A percentile compares a stretch with the other conserved stretches of the same genome.
These are phyloP conservation scores for Aspergillus ellipticus DNA, from an alignment of 495 filamentous ascomycete genomes.

Conservation along the genomic window DNA sequence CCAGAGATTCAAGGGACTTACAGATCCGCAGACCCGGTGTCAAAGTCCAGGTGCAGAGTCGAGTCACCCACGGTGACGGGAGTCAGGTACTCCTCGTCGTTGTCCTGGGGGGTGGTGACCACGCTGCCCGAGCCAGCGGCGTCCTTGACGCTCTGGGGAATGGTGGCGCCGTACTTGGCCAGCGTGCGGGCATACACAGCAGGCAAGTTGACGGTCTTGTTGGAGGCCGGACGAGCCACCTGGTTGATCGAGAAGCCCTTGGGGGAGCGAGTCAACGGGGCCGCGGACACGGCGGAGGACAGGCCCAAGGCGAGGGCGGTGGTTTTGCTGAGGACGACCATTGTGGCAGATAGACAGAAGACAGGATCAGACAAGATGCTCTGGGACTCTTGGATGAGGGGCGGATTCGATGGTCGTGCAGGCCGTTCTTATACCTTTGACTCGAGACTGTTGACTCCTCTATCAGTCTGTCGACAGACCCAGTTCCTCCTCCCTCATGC, in stretches of 20 bases:
- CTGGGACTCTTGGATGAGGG: constrained; percentile 9
- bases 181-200: constrained; percentile 37
- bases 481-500: no score
- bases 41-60: constrained; percentile 64
- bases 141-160: constrained; percentile 39
- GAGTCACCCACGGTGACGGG: constrained; percentile 64
- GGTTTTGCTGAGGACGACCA: constrained; percentile 44
- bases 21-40: constrained; percentile 76
- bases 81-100: constrained; percentile 63
- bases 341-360: constrained; percentile 17
- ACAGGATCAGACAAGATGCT: neutral
- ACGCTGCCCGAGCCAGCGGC: constrained; percentile 48
- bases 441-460: no score
- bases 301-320: constrained; percentile 30
- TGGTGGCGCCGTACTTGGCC: constrained; percentile 40
- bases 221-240: constrained; percentile 22
- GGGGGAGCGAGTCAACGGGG: constrained; percentile 23
- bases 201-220: constrained; percentile 33
- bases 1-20: no score
- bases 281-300: constrained; percentile 30
- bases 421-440: neutral
- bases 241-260: constrained; percentile 44
- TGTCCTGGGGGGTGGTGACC: constrained; percentile 48
- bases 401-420: neutral
- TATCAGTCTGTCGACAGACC: no score